Evolutionary conservation across 1,284 basidiomycete species (phyloP), one percentile per base, ranked within the genome.

Genomic region (Malassezia obtusa): DNA sequence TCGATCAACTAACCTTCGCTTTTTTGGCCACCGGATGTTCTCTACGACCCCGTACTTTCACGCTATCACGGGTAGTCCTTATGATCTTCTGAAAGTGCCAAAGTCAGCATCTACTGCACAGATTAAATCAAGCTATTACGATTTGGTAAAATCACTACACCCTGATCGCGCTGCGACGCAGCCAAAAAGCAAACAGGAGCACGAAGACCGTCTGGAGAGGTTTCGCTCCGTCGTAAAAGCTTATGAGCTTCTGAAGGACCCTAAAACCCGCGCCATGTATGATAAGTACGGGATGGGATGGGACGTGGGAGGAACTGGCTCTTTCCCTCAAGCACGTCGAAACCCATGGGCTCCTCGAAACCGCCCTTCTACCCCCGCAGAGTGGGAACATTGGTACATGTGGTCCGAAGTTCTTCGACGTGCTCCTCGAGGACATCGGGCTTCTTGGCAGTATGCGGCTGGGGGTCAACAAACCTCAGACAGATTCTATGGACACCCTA

Each of bases 301-400:
- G 53, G 53, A 43, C 15, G 15, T 7, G 9, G 26, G 12, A 2
- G 19, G 17, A 3, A 15, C 22, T 8, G 19, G 19, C 6, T 14
- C 19, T 21, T 26, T 14, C 1, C 14, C 11, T n/a, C n/a, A n/a
- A n/a, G n/a, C n/a, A n/a, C n/a, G n/a, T 6, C 1, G 14, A 10
- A 40, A 40, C 26, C 38, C 38, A 21, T 40, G 38, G 38, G 38
- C 38, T 15, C 38, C 15, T 2, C 11, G 17, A 22, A 40, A 40
- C 19, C 33, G 52, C 2, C 52, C 52, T 5, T 14, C 35, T 0
- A 45, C 43, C 5, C 39, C 26, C 2, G 36, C 43, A 2, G 48
- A 56, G 15, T 56, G 48, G 48, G 48, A 56, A 10, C 38, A 47
- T 10, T 55, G 52, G 52, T 22, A 56, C 24, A 50, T 50, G 41